Percentiles rank a stretch among this genome's conserved stretches.
Conservation (phyloP, 2,329 filamentous ascomycete species). For the Cytospora piceae region DNA sequence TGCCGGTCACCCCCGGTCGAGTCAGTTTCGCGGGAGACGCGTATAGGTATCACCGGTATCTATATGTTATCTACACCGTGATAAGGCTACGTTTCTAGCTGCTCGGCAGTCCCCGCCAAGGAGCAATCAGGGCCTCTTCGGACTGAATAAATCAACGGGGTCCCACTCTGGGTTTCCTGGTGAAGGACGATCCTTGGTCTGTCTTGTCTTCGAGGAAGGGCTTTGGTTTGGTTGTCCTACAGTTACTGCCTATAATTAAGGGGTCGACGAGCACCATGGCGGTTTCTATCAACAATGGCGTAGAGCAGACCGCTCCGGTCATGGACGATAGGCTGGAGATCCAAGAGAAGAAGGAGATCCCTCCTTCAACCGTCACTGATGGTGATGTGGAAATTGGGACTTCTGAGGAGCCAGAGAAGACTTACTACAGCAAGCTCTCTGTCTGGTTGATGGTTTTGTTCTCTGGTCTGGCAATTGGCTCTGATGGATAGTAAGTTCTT, state of each 20-base stretch:
- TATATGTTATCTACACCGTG: conserved; percentile 8
- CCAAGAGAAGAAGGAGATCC: conserved; percentile 14
- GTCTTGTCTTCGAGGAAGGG: not conserved
- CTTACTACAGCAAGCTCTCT: conserved; percentile 44
- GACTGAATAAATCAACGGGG: not conserved
- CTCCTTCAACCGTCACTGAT: conserved; percentile 1
- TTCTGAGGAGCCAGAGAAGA: conserved; percentile 18
- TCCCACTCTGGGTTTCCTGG: not conserved
- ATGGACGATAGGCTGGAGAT: conserved; percentile 6
- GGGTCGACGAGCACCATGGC: conserved; percentile 4
- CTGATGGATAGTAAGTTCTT: conserved; percentile 46
- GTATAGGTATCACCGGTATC: not conserved
- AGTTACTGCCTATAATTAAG: not conserved
- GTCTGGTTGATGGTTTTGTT: conserved; percentile 50
- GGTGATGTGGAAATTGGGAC: conserved; percentile 22
- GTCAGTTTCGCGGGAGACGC: not conserved
- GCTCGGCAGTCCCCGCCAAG: not conserved
- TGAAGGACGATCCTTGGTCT: not conserved
- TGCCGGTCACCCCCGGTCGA: conserved; percentile 13
- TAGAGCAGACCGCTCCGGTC: not conserved
- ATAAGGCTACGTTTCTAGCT: conserved; percentile 8
- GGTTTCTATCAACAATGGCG: not conserved
- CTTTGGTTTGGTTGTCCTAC: not conserved
- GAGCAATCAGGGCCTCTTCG: not conserved
- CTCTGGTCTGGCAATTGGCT: conserved; percentile 50